phyloP scores from a whole-genome alignment of 2,329 filamentous ascomycete genomes.

The Talaromyces rugulosus region DNA sequence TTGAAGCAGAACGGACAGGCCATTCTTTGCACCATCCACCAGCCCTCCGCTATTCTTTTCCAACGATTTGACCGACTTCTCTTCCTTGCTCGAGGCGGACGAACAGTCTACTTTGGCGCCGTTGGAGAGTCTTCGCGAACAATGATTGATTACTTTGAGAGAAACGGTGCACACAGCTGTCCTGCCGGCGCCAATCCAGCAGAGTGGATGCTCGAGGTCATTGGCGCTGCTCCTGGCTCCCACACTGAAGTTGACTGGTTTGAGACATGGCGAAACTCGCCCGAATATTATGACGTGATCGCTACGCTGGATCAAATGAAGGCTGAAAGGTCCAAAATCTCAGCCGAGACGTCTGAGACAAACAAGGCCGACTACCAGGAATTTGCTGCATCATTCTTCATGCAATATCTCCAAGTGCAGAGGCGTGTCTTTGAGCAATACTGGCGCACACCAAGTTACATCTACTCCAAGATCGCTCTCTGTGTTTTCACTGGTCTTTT shows the following conservation, averaged over 20 bases:
- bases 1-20: constrained; percentile 84
- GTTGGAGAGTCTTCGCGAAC: constrained; percentile 58
- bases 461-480: constrained; percentile 74
- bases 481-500: constrained; percentile 66
- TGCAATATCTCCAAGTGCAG: constrained; percentile 65
- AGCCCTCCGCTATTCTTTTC: constrained; percentile 93
- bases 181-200: constrained; percentile 64
- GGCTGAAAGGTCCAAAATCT: constrained; percentile 36
- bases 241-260: constrained; percentile 63
- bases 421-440: constrained; percentile 83
- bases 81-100: constrained; percentile 62
- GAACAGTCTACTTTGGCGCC: constrained; percentile 66
- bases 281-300: constrained; percentile 55
- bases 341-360: constrained; percentile 33
- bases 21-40: constrained; percentile 95
- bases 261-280: constrained; percentile 56
- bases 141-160: constrained; percentile 61
- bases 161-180: constrained; percentile 59
- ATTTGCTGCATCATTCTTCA: constrained; percentile 70
- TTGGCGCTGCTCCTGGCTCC: constrained; percentile 60
- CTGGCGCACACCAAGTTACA: constrained; percentile 85
- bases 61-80: constrained; percentile 70
- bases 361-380: constrained; percentile 59
- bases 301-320: constrained; percentile 53
- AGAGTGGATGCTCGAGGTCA: constrained; percentile 66